Evolutionary conservation across 1,284 basidiomycete genomes (phyloP).

Genomic region (Athelia psychrophila): DNA sequence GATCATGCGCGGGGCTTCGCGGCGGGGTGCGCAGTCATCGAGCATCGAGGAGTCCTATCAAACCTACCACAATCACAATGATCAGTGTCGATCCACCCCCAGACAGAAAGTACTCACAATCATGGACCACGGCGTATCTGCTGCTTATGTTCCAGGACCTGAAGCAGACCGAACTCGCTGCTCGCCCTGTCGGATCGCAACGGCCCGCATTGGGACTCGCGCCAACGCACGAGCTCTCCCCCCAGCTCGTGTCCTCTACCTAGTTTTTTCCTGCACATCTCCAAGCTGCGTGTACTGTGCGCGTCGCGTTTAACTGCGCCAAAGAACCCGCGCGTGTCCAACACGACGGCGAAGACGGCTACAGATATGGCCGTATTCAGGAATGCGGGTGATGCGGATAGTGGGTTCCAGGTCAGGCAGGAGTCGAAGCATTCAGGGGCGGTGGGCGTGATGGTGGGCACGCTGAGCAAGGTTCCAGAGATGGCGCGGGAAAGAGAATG

Average conservation of each 20-base stretch:
- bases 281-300: constrained; percentile 75
- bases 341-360: constrained; percentile 48
- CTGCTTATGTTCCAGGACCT: constrained; percentile 78
- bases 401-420: constrained; percentile 25
- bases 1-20: no score
- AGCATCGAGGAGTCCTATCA: no score
- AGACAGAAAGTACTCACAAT: no score
- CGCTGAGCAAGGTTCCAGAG: constrained; percentile 74
- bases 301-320: constrained; percentile 59
- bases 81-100: no score
- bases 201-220: constrained; percentile 67
- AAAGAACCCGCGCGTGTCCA: constrained; percentile 25
- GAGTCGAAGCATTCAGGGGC: constrained; percentile 24
- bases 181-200: constrained; percentile 10
- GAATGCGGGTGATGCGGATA: constrained; percentile 15
- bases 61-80: no score
- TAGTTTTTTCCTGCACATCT: constrained; percentile 72
- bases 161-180: constrained; percentile 53
- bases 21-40: no score
- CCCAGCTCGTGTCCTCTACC: constrained; percentile 72
- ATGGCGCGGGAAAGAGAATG: constrained; percentile 66
- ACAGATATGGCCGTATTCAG: constrained; percentile 5
- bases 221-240: constrained; percentile 84
- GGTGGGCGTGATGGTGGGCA: constrained; percentile 76
- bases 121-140: constrained; percentile 83